A percentile compares a stretch with the other conserved stretches of the same genome.
Evolutionary conservation across 768 basidiomycete species (phyloP).

Genomic region (Trametes maxima): DNA sequence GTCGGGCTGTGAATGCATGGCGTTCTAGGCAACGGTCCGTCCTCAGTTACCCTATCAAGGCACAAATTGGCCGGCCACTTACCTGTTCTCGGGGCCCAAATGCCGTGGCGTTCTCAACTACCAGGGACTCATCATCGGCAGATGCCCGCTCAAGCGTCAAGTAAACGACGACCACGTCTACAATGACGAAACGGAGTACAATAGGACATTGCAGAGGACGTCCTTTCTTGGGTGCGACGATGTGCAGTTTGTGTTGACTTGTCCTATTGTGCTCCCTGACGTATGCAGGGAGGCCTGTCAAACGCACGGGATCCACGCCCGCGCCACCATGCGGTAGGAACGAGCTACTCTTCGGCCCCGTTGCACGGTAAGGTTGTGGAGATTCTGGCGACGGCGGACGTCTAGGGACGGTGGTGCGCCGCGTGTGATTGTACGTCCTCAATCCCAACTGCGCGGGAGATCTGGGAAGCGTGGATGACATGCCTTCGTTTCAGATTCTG

Average conservation of each 20-base stretch:
- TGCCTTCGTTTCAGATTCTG: conserved; percentile 62
- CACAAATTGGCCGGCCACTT: conserved; percentile 18
- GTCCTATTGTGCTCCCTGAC: conserved; percentile 58
- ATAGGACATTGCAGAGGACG: conserved; percentile 34
- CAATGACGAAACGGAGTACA: conserved; percentile 60
- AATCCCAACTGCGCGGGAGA: background rate
- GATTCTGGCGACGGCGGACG: conserved; percentile 59
- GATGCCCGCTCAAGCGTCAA: conserved; percentile 43
- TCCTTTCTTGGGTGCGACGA: conserved; percentile 50
- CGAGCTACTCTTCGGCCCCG: conserved; percentile 41
- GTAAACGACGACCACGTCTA: conserved; percentile 69
- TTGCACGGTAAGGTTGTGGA: conserved; percentile 56
- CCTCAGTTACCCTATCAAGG: background rate
- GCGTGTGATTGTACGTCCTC: background rate
- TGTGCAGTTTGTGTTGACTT: conserved; percentile 47
- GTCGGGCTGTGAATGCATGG: conserved; percentile 69
- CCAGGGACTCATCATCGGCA: conserved; percentile 36
- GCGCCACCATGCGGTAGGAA: conserved; percentile 47
- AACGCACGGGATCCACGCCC: conserved; percentile 41
- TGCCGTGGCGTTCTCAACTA: conserved; percentile 65
- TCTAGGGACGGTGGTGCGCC: conserved; percentile 30
- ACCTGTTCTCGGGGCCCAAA: conserved; percentile 79
- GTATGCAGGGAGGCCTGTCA: conserved; percentile 52
- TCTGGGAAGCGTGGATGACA: conserved; percentile 25
- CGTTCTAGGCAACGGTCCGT: conserved; percentile 46